A percentile compares a stretch with the other conserved stretches of the same genome.
These are phyloP conservation scores for Ceraceosorus guamensis DNA, from an alignment of 1,284 basidiomycete species.

Conservation along the genomic window DNA sequence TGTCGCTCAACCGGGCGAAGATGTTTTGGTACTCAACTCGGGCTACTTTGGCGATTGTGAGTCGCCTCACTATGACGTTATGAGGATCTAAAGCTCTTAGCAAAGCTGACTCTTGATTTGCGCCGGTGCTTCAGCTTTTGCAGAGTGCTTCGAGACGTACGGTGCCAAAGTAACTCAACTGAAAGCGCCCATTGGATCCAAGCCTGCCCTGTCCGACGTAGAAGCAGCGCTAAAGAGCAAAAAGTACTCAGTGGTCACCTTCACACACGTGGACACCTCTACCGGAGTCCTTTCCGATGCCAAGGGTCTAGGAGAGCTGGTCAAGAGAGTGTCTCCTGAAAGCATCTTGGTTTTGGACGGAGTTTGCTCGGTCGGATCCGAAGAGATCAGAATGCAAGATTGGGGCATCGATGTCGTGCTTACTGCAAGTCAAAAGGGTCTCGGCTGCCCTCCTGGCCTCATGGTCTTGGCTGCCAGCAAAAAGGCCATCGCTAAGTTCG, in stretches of 20 bases:
- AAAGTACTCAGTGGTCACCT: constrained; percentile 81
- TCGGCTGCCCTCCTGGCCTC: constrained; percentile 88
- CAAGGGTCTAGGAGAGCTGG: constrained; percentile 67
- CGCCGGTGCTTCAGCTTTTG: constrained; percentile 16
- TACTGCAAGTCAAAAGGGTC: constrained; percentile 87
- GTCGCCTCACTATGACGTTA: background rate
- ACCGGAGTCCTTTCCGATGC: constrained; percentile 76
- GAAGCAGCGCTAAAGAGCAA: constrained; percentile 68
- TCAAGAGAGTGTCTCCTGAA: constrained; percentile 72
- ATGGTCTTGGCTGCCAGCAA: constrained; percentile 76
- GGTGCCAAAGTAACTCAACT: constrained; percentile 84
- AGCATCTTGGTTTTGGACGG: constrained; percentile 81
- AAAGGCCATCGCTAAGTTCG: constrained; percentile 69
- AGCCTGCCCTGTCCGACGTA: constrained; percentile 61
- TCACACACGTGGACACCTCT: constrained; percentile 70
- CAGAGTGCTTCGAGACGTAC: constrained; percentile 59
- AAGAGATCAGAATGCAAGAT: constrained; percentile 85
- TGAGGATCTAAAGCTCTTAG: too few relatives aligned
- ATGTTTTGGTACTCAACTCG: constrained; percentile 67
- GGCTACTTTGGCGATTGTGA: constrained; percentile 43
- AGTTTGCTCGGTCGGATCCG: constrained; percentile 91
- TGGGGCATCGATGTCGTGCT: constrained; percentile 89
- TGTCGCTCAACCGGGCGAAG: constrained; percentile 69
- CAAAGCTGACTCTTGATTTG: too few relatives aligned
- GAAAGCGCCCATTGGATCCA: constrained; percentile 71